Conservation (phyloP, 345 rosid genomes). For the Rhizophora apiculata region DNA sequence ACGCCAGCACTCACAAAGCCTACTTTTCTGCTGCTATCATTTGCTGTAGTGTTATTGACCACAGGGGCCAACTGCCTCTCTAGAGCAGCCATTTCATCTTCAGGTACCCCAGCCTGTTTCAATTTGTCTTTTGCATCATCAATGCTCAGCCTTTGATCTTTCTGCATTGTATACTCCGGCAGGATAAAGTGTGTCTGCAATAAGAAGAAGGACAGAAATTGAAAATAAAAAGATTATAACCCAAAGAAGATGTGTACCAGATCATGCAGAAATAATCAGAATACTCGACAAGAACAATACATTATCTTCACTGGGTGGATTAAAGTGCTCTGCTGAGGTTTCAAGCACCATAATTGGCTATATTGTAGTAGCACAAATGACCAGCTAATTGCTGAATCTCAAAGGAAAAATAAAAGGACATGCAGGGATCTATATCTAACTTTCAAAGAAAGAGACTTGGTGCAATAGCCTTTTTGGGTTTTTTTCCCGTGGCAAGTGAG, state of each 20-base stretch:
- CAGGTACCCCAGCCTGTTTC: slow-evolving; percentile 77
- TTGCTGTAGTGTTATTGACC: slow-evolving; percentile 27
- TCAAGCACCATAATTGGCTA: background rate
- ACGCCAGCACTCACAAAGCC: slow-evolving; percentile 95
- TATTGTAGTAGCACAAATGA: background rate
- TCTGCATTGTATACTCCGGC: slow-evolving; percentile 90
- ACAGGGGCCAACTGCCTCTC: slow-evolving; percentile 75
- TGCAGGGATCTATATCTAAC: too few relatives aligned
- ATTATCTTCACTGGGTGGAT: too few relatives aligned
- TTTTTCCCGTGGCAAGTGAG: too few relatives aligned
- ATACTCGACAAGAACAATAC: too few relatives aligned
- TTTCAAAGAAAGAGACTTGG: too few relatives aligned
- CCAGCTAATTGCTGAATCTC: background rate
- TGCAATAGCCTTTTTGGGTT: too few relatives aligned
- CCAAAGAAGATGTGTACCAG: background rate
- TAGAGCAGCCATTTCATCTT: slow-evolving; percentile 91
- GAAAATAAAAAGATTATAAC: background rate
- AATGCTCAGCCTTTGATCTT: slow-evolving; percentile 64
- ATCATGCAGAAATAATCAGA: slow-evolving; percentile 7
- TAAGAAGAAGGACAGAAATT: slow-evolving; percentile 1
- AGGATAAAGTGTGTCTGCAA: slow-evolving; percentile 79
- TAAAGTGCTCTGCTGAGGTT: background rate
- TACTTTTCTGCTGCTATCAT: slow-evolving; percentile 53
- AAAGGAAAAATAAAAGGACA: too few relatives aligned
- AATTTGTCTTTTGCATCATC: slow-evolving; percentile 88